Conservation (phyloP, 495 filamentous ascomycete species). For the Xylaria sp. region DNA sequence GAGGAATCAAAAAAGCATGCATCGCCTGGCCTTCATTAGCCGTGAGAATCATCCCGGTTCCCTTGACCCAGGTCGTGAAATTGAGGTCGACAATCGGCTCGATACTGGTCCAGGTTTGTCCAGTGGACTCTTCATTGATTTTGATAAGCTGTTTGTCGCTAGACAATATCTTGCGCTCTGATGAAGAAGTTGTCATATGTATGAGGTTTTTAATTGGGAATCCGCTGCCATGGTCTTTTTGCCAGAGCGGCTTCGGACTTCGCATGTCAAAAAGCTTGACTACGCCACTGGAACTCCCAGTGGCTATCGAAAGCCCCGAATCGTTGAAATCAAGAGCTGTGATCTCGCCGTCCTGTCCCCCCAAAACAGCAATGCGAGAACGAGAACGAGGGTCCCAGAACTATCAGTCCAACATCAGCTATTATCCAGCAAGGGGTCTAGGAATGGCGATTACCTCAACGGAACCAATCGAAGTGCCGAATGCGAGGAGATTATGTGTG, state of each 20-base stretch:
- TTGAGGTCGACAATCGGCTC: slow-evolving; percentile 95
- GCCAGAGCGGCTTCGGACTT: slow-evolving; percentile 80
- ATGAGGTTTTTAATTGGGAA: slow-evolving; percentile 86
- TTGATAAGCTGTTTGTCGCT: slow-evolving; percentile 97
- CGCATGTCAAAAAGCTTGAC: slow-evolving; percentile 93
- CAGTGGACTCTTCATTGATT: slow-evolving; percentile 84
- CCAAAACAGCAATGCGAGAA: slow-evolving; percentile 78
- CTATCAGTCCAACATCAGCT: slow-evolving; percentile 12
- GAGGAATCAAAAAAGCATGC: slow-evolving; percentile 95
- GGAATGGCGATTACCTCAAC: slow-evolving; percentile 62
- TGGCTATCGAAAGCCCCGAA: slow-evolving; percentile 84
- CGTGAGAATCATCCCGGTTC: slow-evolving; percentile 87
- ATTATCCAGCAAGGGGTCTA: not conserved
- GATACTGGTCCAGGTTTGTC: slow-evolving; percentile 90
- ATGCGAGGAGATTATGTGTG: slow-evolving; percentile 89
- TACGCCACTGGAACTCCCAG: slow-evolving; percentile 88
- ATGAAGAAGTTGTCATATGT: slow-evolving; percentile 79
- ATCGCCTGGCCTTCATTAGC: slow-evolving; percentile 94
- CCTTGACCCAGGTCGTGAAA: slow-evolving; percentile 83
- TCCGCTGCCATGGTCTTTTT: slow-evolving; percentile 95
- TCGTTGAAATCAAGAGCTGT: slow-evolving; percentile 87
- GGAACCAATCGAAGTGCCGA: slow-evolving; percentile 94
- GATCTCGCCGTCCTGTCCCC: slow-evolving; percentile 70
- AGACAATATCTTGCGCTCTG: slow-evolving; percentile 87
- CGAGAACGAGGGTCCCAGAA: slow-evolving; percentile 92